These are phyloP conservation scores for Stagonosporopsis chrysanthemi DNA, from an alignment of 2,329 filamentous ascomycete genomes.

Conservation along the genomic window DNA sequence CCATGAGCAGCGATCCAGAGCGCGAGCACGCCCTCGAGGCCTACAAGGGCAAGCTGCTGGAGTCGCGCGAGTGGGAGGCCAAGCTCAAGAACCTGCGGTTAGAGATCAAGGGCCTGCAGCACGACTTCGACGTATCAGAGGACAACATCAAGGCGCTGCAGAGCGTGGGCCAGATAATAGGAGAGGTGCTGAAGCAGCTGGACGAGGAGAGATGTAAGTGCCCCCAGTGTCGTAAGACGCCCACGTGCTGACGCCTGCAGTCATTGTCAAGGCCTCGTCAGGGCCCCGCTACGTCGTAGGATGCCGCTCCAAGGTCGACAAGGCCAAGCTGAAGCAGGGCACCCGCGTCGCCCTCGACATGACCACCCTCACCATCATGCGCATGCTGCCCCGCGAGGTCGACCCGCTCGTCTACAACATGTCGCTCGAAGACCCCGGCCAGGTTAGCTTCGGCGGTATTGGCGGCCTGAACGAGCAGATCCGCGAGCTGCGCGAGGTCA, in stretches of 20 bases:
- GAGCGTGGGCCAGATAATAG: slow-evolving; percentile 98
- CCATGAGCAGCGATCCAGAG: slow-evolving; percentile 57
- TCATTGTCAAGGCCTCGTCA: slow-evolving; percentile 98
- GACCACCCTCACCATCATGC: slow-evolving; percentile 99
- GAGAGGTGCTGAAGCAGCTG: slow-evolving; percentile 97
- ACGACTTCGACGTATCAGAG: slow-evolving; percentile 95
- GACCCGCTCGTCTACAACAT: slow-evolving; percentile 99
- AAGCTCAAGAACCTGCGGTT: slow-evolving; percentile 93
- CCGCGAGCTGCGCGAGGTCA: slow-evolving; percentile 94
- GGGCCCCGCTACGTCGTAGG: slow-evolving; percentile 98
- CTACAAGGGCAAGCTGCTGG: slow-evolving; percentile 68
- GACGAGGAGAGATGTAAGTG: slow-evolving; percentile 97
- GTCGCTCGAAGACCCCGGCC: slow-evolving; percentile 96
- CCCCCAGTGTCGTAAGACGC: no score
- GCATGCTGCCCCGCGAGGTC: slow-evolving; percentile 98
- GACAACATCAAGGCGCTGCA: slow-evolving; percentile 99
- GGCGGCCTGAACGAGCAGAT: slow-evolving; percentile 99
- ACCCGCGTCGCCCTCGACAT: slow-evolving; percentile 97
- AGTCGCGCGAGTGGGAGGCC: slow-evolving; percentile 98
- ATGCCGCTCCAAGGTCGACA: slow-evolving; percentile 98
- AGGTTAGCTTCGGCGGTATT: slow-evolving; percentile 97
- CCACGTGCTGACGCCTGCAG: slow-evolving; percentile 58
- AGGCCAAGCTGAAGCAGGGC: slow-evolving; percentile 95
- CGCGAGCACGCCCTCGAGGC: slow-evolving; percentile 60
- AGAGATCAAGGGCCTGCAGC: slow-evolving; percentile 94